Percentiles rank a stretch among this genome's conserved stretches.
Conservation (phyloP, 352 stramenopile genomes). For the Phytopythium aichiense region DNA sequence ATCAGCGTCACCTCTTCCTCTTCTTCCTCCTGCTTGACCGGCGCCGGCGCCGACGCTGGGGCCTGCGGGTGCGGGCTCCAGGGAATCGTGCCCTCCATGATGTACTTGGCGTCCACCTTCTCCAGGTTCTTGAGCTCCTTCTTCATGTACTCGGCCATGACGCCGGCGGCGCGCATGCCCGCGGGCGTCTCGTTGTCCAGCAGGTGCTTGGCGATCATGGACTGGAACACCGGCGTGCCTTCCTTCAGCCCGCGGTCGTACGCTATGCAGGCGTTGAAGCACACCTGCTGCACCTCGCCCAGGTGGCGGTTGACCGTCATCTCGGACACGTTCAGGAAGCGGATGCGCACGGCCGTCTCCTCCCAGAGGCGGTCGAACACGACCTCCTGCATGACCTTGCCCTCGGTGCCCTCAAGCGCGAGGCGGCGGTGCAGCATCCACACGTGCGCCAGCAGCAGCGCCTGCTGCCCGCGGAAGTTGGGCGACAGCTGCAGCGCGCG, state of each 20-base stretch:
- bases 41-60: slow-evolving; percentile 1
- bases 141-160: slow-evolving; percentile 70
- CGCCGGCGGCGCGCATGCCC: slow-evolving; percentile 53
- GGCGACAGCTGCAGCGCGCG: slow-evolving; percentile 51
- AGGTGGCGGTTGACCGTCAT: slow-evolving; percentile 96
- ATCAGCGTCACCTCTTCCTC: slow-evolving; percentile 72
- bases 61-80: slow-evolving; percentile 43
- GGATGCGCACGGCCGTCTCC: slow-evolving; percentile 92
- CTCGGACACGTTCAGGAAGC: slow-evolving; percentile 91
- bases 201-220: slow-evolving; percentile 65
- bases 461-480: slow-evolving; percentile 92
- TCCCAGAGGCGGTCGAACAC: slow-evolving; percentile 97
- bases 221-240: slow-evolving; percentile 44
- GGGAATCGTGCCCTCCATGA: slow-evolving; percentile 69
- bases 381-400: slow-evolving; percentile 91
- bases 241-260: slow-evolving; percentile 91
- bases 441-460: slow-evolving; percentile 93
- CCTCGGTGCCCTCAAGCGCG: slow-evolving; percentile 68
- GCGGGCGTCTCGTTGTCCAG: slow-evolving; percentile 62
- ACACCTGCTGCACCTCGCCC: slow-evolving; percentile 93
- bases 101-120: slow-evolving; percentile 66
- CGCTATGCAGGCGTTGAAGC: slow-evolving; percentile 92
- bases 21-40: slow-evolving; percentile 22
- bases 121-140: slow-evolving; percentile 79
- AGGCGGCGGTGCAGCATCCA: slow-evolving; percentile 96